Evolutionary conservation across 257 asterid genomes (phyloP).

Genomic region (Nicotiana attenuata): DNA sequence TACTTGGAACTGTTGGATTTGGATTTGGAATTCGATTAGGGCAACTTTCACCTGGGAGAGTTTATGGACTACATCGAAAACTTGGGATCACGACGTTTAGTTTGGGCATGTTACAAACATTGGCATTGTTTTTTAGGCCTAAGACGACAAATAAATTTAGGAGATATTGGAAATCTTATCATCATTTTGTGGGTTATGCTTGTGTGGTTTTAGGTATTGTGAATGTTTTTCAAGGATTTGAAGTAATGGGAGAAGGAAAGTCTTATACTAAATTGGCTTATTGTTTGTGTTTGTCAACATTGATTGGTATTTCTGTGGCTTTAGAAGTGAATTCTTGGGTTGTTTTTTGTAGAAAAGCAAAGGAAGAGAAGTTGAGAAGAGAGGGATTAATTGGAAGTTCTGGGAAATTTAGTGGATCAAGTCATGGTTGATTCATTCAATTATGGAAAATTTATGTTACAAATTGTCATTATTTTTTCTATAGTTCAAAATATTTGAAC

Average conservation of each 20-base stretch:
- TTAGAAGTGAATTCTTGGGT: constrained; percentile 96
- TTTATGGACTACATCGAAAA: constrained; percentile 63
- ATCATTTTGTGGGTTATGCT: constrained; percentile 86
- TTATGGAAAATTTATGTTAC: not conserved
- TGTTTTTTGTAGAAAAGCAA: constrained; percentile 70
- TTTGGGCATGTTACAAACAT: constrained; percentile 78
- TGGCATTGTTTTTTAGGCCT: constrained; percentile 79
- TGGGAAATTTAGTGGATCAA: constrained; percentile 51
- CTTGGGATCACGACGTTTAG: constrained; percentile 68
- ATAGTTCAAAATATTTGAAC: not conserved
- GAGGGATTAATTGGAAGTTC: constrained; percentile 67
- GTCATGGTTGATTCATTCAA: constrained; percentile 11
- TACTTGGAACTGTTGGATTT: constrained; percentile 72
- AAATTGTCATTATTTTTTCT: not conserved
- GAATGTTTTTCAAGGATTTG: constrained; percentile 82
- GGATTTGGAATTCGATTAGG: constrained; percentile 68
- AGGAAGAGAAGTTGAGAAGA: constrained; percentile 78
- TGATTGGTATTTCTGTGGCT: constrained; percentile 65
- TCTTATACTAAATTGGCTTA: constrained; percentile 52
- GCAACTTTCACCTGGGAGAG: constrained; percentile 60
- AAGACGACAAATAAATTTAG: constrained; percentile 69
- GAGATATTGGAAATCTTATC: constrained; percentile 92
- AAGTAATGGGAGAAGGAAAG: constrained; percentile 55
- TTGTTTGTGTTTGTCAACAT: constrained; percentile 60
- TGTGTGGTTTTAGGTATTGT: constrained; percentile 77